Evolutionary conservation across 2,329 filamentous ascomycete species (phyloP), one percentile per base, ranked within the genome.

Genomic region (Ustulina deusta): DNA sequence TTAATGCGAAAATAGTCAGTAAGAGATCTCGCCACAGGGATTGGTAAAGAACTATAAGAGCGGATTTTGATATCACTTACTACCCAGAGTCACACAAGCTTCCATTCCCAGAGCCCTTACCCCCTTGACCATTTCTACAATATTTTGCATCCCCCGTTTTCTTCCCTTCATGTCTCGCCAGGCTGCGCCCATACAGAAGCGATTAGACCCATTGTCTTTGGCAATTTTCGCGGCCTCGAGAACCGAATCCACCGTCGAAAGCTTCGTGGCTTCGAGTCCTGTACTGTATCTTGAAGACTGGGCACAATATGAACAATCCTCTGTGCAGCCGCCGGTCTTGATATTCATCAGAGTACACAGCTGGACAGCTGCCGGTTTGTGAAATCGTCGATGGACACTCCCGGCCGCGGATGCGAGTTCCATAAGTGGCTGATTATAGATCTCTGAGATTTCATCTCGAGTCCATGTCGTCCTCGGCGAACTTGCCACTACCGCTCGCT

Each of bases 291-390:
- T 90, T 6, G 92, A 93, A 4, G 93, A 94, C 80, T 97, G 93
- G 2, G 93, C 92, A 79, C 93, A 97, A 87, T 97, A 97, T 27
- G 91, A 93, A 82, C 94, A 97, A 81, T 97, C 94, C 80, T 97
- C 94, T 74, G 89, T 93, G 81, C 94, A 97, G 55, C 94, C 94
- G 62, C 94, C 94, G 9, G 93, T 97, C 79, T 97, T 97, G 84
- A 97, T 97, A 84, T 97, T 97, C 92, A 97, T 97, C 66, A 97
- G 85, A 0, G 94, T 97, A 83, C 94, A 97, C 81, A 97, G 91
- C 81, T 97, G 94, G 70, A 97, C 93, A 32, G 93, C 90, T 54
- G 90, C 85, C 6, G 94, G 92, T 76, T 92, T 87, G 81, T 97
- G 94, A 83, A 97, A 97, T 74, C 91, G 90, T 52, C 93, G 90